Evolutionary conservation across 225 moss, liverwort and hornwort genomes (phyloP).

Genomic region (Sphagnum contortum): DNA sequence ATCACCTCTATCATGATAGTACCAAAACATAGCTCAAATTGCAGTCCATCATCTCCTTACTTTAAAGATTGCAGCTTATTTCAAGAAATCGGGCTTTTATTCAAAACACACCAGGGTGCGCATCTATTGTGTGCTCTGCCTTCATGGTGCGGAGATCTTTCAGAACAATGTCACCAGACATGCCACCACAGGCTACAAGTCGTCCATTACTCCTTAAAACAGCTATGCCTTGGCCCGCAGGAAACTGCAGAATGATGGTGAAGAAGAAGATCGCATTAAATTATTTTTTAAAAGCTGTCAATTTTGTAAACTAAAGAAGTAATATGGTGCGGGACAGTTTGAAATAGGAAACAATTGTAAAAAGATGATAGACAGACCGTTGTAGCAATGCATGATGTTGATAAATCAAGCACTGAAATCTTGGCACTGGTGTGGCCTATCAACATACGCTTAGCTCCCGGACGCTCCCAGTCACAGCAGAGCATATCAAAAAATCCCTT

Average conservation of each 20-base stretch:
- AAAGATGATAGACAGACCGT: constrained; percentile 19
- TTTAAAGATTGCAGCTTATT: too few relatives aligned
- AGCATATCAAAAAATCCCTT: constrained; percentile 41
- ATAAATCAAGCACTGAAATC: constrained; percentile 50
- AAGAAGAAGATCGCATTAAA: not conserved
- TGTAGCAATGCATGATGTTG: constrained; percentile 37
- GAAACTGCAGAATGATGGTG: constrained; percentile 16
- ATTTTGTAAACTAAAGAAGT: too few relatives aligned
- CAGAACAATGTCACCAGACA: constrained; percentile 40
- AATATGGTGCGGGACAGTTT: too few relatives aligned
- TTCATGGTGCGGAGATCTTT: constrained; percentile 66
- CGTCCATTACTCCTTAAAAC: constrained; percentile 62
- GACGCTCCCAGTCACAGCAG: constrained; percentile 68
- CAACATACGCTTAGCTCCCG: constrained; percentile 50
- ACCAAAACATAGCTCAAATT: too few relatives aligned
- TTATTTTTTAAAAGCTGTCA: not conserved
- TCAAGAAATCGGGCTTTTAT: too few relatives aligned
- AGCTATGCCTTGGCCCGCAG: constrained; percentile 40
- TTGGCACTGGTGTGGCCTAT: constrained; percentile 46
- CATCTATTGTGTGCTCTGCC: constrained; percentile 65
- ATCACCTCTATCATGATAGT: too few relatives aligned
- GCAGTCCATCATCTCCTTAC: too few relatives aligned
- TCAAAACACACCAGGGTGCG: constrained; percentile 37
- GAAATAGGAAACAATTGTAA: too few relatives aligned
- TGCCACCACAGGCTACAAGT: constrained; percentile 58